Base-by-base conservation (phyloP, 345 rosid genomes). In the Toxicodendron radicans region DNA sequence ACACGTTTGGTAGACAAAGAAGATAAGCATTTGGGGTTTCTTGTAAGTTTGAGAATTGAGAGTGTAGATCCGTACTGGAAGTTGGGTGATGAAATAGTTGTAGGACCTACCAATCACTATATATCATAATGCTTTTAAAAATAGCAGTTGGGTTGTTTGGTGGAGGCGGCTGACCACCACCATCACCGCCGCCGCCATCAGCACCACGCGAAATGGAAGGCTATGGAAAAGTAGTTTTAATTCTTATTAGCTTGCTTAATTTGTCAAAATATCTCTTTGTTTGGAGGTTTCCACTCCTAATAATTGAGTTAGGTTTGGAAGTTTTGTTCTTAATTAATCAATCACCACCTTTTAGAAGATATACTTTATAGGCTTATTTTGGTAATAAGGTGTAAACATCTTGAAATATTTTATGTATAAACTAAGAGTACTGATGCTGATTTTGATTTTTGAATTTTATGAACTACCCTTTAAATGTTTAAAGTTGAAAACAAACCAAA, bases 31-130 rank as follows among this genome's bases (percentile, higher is more conserved):
- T 65, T 51, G 21, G 57, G 75, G 61, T 79, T 73, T 30, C 63
- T 49, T 64, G 58, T 30, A 38, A 54, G 73, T 52, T 62, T 58
- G 58, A 71, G 38, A 24, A 38, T 38, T 38, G 8, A 38, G 8
- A 38, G 43, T 5, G 1, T 38, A 38, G 43, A 32, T 63, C 61
- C 49, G 58, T 64, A 58, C 58, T 51, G 46, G 35, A 38, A 7
- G 59, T 76, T 68, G 73, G 82, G 79, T 78, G 82, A 61, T 60
- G 11, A 61, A 38, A 38, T 5, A 38, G 43, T 38, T 51, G 82
- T 76, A 68, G 86, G 79, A 43, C 85, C 88, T 71, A 80, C 82
- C 60, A 64, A 24, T 38, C 43, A 38, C 3, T 58, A 32, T 70
- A 71, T 78, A 18, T 46, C 45, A 56, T 41, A 48, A 35, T 57